A percentile compares a stretch with the other conserved stretches of the same genome.
phyloP scores from a whole-genome alignment of 331 rosid species.

The Quercus phellos region DNA sequence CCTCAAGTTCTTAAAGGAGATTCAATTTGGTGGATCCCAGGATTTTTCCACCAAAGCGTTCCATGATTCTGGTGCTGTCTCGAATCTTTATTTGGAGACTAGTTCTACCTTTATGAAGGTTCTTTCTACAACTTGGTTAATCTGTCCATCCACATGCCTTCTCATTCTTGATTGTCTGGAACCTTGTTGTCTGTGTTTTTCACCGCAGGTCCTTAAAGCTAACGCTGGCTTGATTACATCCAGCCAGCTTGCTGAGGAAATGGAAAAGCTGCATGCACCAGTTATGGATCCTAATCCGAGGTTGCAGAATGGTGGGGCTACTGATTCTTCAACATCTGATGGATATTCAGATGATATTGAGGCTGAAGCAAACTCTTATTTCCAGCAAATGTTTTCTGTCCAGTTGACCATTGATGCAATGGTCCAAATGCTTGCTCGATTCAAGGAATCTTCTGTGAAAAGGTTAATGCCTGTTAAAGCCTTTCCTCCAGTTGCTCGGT shows the following conservation, averaged over 20 bases:
- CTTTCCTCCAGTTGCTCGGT: constrained; percentile 6
- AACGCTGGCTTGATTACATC: constrained; percentile 44
- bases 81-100: constrained; percentile 55
- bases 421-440: constrained; percentile 85
- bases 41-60: constrained; percentile 63
- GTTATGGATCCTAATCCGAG: constrained; percentile 65
- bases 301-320: constrained; percentile 57
- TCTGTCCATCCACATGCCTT: neutral
- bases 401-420: constrained; percentile 60
- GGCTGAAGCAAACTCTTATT: constrained; percentile 76
- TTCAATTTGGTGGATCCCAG: constrained; percentile 65
- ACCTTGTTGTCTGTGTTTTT: constrained; percentile 10
- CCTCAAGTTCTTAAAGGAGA: constrained; percentile 71
- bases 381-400: constrained; percentile 89
- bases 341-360: constrained; percentile 82
- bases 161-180: neutral
- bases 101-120: constrained; percentile 72
- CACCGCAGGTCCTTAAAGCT: constrained; percentile 76
- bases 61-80: constrained; percentile 57
- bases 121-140: constrained; percentile 5
- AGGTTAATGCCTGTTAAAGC: constrained; percentile 41
- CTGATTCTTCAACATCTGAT: constrained; percentile 63
- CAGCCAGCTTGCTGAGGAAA: constrained; percentile 64
- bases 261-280: constrained; percentile 68
- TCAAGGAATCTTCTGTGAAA: constrained; percentile 73